These are phyloP conservation scores for Talaromyces trachyspermus DNA, from an alignment of 495 filamentous ascomycete species.

Conservation along the genomic window DNA sequence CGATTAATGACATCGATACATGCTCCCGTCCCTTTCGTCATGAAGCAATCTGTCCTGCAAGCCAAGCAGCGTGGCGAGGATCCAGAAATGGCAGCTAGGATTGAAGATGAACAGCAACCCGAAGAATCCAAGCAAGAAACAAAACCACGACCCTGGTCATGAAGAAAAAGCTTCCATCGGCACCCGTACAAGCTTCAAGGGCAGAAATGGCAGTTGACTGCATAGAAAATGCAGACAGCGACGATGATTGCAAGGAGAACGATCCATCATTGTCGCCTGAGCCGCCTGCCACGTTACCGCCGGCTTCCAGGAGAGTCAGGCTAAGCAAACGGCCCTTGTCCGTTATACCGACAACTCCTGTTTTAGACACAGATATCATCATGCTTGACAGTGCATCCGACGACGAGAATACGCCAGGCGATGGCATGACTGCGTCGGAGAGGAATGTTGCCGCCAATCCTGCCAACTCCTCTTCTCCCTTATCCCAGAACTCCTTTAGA, in stretches of 20 bases:
- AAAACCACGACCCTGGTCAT: slow-evolving; percentile 9
- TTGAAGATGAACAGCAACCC: slow-evolving; percentile 6
- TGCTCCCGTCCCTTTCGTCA: slow-evolving; percentile 43
- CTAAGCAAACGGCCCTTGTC: slow-evolving; percentile 38
- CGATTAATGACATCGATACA: slow-evolving; percentile 63
- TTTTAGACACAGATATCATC: slow-evolving; percentile 23
- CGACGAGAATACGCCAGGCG: slow-evolving; percentile 9
- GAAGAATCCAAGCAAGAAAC: slow-evolving; percentile 1
- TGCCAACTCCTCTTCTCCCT: slow-evolving; percentile 8
- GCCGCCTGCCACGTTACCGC: slow-evolving; percentile 22
- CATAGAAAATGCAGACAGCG: slow-evolving; percentile 11
- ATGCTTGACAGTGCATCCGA: slow-evolving; percentile 10
- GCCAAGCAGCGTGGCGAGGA: slow-evolving; percentile 57
- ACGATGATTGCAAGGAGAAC: slow-evolving; percentile 37
- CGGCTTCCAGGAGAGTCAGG: slow-evolving; percentile 18
- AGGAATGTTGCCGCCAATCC: slow-evolving; percentile 36
- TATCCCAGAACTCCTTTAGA: slow-evolving; percentile 18
- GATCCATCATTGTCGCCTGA: slow-evolving; percentile 38
- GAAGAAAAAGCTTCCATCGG: slow-evolving; percentile 9
- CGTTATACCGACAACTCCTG: slow-evolving; percentile 22
- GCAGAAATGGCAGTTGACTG: too few species aligned
- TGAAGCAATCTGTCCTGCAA: slow-evolving; percentile 39
- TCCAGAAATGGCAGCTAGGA: slow-evolving; percentile 15
- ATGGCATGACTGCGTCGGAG: slow-evolving; percentile 30
- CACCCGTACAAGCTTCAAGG: neutral